Evolutionary conservation across 495 filamentous ascomycete species (phyloP).

Genomic region (Xylaria castorea): DNA sequence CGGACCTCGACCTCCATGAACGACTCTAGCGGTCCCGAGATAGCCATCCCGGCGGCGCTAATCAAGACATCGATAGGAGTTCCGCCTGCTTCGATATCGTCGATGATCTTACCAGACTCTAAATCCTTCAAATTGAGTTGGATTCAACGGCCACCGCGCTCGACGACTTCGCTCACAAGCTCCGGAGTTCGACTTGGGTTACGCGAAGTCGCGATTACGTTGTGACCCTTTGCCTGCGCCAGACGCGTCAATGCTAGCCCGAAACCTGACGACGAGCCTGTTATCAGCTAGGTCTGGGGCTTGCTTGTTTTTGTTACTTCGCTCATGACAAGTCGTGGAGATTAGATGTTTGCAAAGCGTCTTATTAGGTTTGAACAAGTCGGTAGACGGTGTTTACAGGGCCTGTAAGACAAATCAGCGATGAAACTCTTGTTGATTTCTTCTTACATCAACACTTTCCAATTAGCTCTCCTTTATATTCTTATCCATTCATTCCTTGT

Average conservation of each 20-base stretch:
- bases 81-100: conserved; percentile 37
- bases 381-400: not conserved
- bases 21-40: conserved; percentile 52
- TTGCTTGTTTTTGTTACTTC: not conserved
- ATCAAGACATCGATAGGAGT: conserved; percentile 57
- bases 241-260: conserved; percentile 50
- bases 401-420: not conserved
- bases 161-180: conserved; percentile 49
- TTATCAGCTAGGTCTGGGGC: conserved; percentile 49
- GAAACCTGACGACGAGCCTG: conserved; percentile 54
- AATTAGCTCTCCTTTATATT: not conserved
- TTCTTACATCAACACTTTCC: not conserved
- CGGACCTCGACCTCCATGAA: conserved; percentile 47
- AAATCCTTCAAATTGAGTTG: conserved; percentile 57
- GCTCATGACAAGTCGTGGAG: not conserved
- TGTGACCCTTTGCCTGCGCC: conserved; percentile 58
- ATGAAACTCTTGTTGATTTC: not conserved
- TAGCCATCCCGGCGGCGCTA: conserved; percentile 59
- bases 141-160: conserved; percentile 42
- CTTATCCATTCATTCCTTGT: not conserved
- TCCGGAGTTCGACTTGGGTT: conserved; percentile 42
- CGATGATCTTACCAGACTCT: conserved; percentile 46
- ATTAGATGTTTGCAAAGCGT: not conserved
- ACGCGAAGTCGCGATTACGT: conserved; percentile 63
- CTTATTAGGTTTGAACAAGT: not conserved